Evolutionary conservation across 805 yeast genomes (phyloP).

Genomic region (Barnettozyma salicaria): DNA sequence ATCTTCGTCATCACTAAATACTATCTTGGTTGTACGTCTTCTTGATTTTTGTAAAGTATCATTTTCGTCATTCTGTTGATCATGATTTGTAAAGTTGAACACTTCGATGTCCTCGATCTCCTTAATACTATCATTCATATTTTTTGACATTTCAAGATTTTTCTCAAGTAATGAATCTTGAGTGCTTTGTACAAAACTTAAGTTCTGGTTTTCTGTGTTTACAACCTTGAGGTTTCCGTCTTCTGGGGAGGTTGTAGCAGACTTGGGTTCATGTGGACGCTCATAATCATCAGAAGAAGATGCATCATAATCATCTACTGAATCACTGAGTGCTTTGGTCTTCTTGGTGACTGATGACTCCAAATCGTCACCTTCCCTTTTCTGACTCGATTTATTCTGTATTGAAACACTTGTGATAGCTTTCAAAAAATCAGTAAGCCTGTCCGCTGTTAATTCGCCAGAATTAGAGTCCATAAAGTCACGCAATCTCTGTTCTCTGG

Average conservation of each 20-base stretch:
- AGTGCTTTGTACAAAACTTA: no score
- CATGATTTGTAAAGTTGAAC: neutral
- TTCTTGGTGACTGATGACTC: conserved; percentile 12
- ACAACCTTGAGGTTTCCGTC: no score
- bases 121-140: conserved; percentile 3
- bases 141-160: neutral
- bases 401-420: no score
- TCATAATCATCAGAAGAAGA: no score
- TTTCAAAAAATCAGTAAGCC: conserved; percentile 12
- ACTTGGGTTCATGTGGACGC: no score
- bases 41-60: conserved; percentile 1
- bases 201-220: no score
- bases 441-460: conserved; percentile 15
- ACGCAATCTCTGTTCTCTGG: conserved; percentile 47
- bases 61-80: conserved; percentile 3
- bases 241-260: no score
- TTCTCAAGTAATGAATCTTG: no score
- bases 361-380: conserved; percentile 4
- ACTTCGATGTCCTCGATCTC: neutral
- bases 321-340: neutral
- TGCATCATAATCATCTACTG: neutral
- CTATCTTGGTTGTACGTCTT: conserved; percentile 7
- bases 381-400: neutral
- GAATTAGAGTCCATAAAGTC: conserved; percentile 18
- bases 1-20: conserved; percentile 16